Evolutionary conservation across 2,329 filamentous ascomycete genomes (phyloP), one percentile per base, ranked within the genome.

Genomic region (Hortaea werneckii): DNA sequence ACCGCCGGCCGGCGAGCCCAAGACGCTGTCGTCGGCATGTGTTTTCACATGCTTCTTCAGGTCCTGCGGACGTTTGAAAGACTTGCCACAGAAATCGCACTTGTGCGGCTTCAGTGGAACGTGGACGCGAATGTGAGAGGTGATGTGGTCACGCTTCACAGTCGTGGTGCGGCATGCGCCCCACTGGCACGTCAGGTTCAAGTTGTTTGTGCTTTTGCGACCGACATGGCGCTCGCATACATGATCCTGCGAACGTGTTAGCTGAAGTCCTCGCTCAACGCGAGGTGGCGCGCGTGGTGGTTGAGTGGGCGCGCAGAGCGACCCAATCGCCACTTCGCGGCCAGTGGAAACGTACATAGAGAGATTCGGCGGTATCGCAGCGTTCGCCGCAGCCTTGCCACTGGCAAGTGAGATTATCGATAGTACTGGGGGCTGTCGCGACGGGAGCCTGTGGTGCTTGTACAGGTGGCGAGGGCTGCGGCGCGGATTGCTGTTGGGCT

Each of bases 11-110:
- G 79, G 79, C 39, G 79, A 82, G 57, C 78, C 75, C 51, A 79
- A 73, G 37, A 94, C 87, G 37, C 88, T 94, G 69, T 95, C 90
- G 62, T 96, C 90, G 58, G 90, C 90, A 64, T 96, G 90, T 4
- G 90, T 96, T 81, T 96, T 98, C 68, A 96, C 88, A 66, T 98
- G 92, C 75, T 98, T 98, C 80, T 98, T 96, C 60, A 98, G 68
- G 73, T 98, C 92, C 72, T 98, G 92, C 2, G 92, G 92, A 30
- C 92, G 85, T 79, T 98, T 98, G 78, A 98, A 98, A 1, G 89
- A 89, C 75, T 98, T 98, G 64, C 87, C 87, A 64, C 92, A 98
- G 70, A 95, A 94, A 65, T 95, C 89, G 68, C 92, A 98, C 71
- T 95, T 96, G 74, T 98, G 92, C 56, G 92, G 92, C 77, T 98